Evolutionary conservation across 768 basidiomycete species (phyloP), one percentile per base, ranked within the genome.

Genomic region (Candolleomyces aberdarensis): DNA sequence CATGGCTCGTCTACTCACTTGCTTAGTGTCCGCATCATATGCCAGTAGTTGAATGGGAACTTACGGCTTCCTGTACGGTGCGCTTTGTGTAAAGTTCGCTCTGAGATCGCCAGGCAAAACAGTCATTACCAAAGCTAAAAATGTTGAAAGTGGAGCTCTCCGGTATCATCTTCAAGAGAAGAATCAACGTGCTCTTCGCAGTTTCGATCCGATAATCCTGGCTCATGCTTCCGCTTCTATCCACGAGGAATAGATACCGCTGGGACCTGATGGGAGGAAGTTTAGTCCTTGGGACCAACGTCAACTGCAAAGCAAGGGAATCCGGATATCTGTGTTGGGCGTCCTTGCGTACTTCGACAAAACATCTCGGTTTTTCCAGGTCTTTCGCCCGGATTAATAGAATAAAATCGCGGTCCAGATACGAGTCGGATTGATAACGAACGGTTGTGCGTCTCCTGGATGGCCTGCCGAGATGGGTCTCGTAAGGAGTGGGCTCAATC

Each of bases 191-290:
- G 32, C 68, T 60, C 62, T 80, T 85, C 7, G 85, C 84, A 2
- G 74, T 78, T 43, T 74, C 74, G 3, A 86, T 81, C 5, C 80
- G 66, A 11, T 26, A 43, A 22, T 68, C 69, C 0, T 15, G 14
- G 29, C 0, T 0, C 87, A 88, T 88, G 54, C 83, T 85, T 0
- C 82, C 80, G 19, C 81, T 84, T 51, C 85, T 72, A 62, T 88
- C 86, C 11, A 88, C 72, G 8, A 88, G 59, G 62, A 88, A 88
- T 0, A 88, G 71, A 58, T 82, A 88, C 60, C 88, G 86, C 56
- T 85, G 85, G 0, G 72, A 66, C 11, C 61, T 60, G 1, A 84
- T 66, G 1, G 75, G 74, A 1, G 78, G 76, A 3, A 84, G 65
- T 19, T 73, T 67, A 61, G 82, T 80, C 47, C 77, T 80, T 1